A percentile compares a stretch with the other conserved stretches of the same genome.
Evolutionary conservation across 2,329 filamentous ascomycete species (phyloP).

Genomic region (Incumbomyces lentus): DNA sequence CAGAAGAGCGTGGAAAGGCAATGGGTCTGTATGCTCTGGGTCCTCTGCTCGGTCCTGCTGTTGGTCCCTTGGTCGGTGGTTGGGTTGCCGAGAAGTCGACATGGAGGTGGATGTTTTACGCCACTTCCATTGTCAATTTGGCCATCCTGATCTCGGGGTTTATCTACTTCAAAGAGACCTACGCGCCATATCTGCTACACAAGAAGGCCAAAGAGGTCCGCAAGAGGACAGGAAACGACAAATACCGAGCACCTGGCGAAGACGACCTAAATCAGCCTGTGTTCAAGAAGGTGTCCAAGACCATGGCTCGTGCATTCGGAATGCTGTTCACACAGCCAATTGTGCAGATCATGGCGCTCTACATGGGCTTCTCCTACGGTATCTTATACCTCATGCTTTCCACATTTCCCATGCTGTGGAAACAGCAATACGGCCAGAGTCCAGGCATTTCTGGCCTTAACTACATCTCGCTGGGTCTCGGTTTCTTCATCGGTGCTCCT

Average conservation of each 20-base stretch:
- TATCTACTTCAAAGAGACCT: slow-evolving; percentile 50
- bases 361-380: slow-evolving; percentile 49
- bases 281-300: slow-evolving; percentile 21
- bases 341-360: slow-evolving; percentile 43
- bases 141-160: slow-evolving; percentile 48
- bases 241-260: slow-evolving; percentile 24
- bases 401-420: slow-evolving; percentile 50
- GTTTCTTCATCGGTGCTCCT: slow-evolving; percentile 46
- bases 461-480: slow-evolving; percentile 50
- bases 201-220: slow-evolving; percentile 42
- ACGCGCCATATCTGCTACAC: slow-evolving; percentile 49
- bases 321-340: slow-evolving; percentile 49
- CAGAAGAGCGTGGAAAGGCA: slow-evolving; percentile 22
- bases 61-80: slow-evolving; percentile 52
- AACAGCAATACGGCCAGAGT: slow-evolving; percentile 39
- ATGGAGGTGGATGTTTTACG: slow-evolving; percentile 32
- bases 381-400: slow-evolving; percentile 51
- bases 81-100: slow-evolving; percentile 43
- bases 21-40: slow-evolving; percentile 22
- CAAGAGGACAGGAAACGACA: slow-evolving; percentile 24
- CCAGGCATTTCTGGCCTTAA: slow-evolving; percentile 47
- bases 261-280: slow-evolving; percentile 21
- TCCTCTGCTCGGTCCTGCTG: slow-evolving; percentile 25
- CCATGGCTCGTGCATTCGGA: slow-evolving; percentile 43
- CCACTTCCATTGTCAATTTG: slow-evolving; percentile 49